A percentile compares a stretch with the other conserved stretches of the same genome.
These are phyloP conservation scores for Lavandula angustifolia DNA, from an alignment of 257 asterid genomes.

Conservation along the genomic window DNA sequence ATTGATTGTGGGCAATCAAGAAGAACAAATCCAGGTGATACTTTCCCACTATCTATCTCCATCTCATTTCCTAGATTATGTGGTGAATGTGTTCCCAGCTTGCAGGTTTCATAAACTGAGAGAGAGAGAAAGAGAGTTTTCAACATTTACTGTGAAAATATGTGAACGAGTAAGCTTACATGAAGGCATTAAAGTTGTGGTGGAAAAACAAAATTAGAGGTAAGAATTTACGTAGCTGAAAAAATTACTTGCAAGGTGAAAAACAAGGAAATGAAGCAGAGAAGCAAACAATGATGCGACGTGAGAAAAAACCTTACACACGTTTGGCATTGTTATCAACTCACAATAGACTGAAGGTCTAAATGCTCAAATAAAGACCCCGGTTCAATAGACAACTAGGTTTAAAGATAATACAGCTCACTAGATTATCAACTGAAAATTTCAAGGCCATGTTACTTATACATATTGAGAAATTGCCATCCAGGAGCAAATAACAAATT, in stretches of 20 bases:
- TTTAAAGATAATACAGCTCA: no score
- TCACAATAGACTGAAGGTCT: no score
- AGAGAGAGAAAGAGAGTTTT: conserved; percentile 4
- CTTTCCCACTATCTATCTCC: conserved; percentile 85
- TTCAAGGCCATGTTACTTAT: neutral
- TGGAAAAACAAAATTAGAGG: conserved; percentile 7
- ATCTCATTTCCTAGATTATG: conserved; percentile 82
- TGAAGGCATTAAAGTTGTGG: conserved; percentile 2
- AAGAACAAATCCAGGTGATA: conserved; percentile 78
- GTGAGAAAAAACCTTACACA: no score
- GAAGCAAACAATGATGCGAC: no score
- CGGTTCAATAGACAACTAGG: no score
- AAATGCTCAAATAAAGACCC: no score
- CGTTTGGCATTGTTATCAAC: no score
- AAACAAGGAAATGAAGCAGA: conserved; percentile 8
- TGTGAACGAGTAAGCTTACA: conserved; percentile 15
- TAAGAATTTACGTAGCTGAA: conserved; percentile 10
- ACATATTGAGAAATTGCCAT: conserved; percentile 6
- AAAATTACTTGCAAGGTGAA: neutral
- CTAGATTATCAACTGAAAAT: neutral
- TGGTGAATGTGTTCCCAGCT: conserved; percentile 90
- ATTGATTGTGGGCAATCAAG: conserved; percentile 98
- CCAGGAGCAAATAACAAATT: conserved; percentile 8
- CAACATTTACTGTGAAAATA: conserved; percentile 5
- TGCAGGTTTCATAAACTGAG: conserved; percentile 93